phyloP scores from a whole-genome alignment of 2,329 filamentous ascomycete genomes.

The Fusarium heterosporum region DNA sequence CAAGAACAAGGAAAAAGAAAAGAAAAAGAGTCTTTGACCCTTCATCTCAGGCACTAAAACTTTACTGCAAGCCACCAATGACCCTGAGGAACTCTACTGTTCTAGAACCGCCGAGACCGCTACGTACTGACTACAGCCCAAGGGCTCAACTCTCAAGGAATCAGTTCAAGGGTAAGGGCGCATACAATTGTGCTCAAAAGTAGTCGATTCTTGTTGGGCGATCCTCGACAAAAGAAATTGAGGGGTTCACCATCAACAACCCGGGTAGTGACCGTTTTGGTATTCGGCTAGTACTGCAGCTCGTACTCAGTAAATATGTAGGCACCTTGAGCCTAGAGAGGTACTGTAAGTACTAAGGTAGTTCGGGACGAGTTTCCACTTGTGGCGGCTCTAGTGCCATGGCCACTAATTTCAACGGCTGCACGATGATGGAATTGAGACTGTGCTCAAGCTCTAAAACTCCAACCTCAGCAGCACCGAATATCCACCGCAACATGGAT shows the following conservation, averaged over 20 bases:
- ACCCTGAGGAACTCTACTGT: constrained; percentile 25
- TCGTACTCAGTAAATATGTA: neutral
- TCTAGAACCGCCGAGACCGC: constrained; percentile 35
- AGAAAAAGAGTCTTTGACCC: neutral
- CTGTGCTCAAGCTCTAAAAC: neutral
- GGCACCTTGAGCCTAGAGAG: neutral
- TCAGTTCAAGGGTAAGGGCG: neutral
- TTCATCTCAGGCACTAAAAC: constrained; percentile 36
- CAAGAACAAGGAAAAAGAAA: neutral
- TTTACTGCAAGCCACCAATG: constrained; percentile 37
- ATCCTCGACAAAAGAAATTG: constrained; percentile 11
- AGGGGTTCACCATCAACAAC: constrained; percentile 6
- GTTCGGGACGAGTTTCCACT: constrained; percentile 21
- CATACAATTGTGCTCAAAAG: neutral
- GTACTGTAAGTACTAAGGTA: neutral
- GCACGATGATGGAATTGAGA: constrained; percentile 38
- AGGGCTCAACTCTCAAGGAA: neutral
- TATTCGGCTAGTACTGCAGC: constrained; percentile 1
- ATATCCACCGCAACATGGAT: neutral
- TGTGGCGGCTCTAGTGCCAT: constrained; percentile 27
- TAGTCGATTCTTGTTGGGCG: constrained; percentile 3
- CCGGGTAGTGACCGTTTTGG: constrained; percentile 14
- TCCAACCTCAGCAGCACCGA: neutral
- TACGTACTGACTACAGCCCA: constrained; percentile 12
- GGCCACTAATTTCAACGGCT: constrained; percentile 45